Conservation (phyloP, 1,139 yeast species). For the Candida albicans region DNA sequence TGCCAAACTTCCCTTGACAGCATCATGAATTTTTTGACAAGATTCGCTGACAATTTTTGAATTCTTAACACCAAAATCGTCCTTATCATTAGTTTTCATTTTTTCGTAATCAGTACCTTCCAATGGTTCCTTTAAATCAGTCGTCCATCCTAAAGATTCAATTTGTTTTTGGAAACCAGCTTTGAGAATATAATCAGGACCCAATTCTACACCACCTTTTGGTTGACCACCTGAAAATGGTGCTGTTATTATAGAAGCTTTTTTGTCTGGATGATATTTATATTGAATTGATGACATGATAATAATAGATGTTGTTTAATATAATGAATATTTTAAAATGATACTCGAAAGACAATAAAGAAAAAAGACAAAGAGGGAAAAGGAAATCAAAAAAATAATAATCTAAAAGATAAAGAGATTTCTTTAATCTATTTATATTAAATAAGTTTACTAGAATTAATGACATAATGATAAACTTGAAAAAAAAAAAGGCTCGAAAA, state of each 20-base stretch:
- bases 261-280: constrained; percentile 53
- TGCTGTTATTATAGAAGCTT: constrained; percentile 69
- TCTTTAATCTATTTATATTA: too few relatives aligned
- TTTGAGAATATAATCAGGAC: constrained; percentile 78
- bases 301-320: constrained; percentile 3
- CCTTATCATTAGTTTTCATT: constrained; percentile 42
- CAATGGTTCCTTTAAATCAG: constrained; percentile 59
- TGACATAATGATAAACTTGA: too few relatives aligned
- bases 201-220: constrained; percentile 88
- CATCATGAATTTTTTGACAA: constrained; percentile 59
- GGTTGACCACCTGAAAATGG: constrained; percentile 98
- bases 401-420: background rate
- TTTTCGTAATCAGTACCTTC: constrained; percentile 45
- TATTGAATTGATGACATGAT: constrained; percentile 26
- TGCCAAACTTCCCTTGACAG: constrained; percentile 53
- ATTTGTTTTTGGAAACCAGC: constrained; percentile 70
- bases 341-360: background rate
- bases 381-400: background rate
- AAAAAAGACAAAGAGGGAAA: background rate
- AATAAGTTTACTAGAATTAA: too few relatives aligned
- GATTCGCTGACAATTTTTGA: constrained; percentile 77
- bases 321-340: background rate
- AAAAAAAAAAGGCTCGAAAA: too few relatives aligned
- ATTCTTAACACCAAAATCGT: constrained; percentile 63
- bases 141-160: constrained; percentile 70